Base-by-base conservation (phyloP, 2,329 filamentous ascomycete genomes). In the Sphaerostilbella broomeana region DNA sequence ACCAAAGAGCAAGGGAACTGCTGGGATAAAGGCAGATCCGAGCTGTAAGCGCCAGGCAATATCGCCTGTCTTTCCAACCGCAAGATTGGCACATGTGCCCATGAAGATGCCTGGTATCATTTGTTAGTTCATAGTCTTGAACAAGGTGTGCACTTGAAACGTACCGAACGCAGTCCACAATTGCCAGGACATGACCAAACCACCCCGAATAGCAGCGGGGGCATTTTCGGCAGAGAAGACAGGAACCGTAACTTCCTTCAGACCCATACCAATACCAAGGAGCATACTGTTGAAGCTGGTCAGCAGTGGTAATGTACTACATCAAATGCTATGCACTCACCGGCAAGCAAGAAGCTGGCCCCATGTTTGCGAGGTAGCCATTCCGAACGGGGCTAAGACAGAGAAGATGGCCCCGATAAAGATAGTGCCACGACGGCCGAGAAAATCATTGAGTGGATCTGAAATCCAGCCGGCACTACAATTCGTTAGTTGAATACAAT, bases 1-100 rank as follows among this genome's bases (percentile, higher is more conserved):
- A 9, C 65, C 60, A 1, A 77, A 12, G 8, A 79, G 54, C 4
- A 84, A 62, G 6, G 79, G 77, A 2, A 84, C 58, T 0, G 79
- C 77, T 1, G 80, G 79, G 24, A 82, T 72, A 35, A 82, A 77
- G 3, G 81, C 77, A 3, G 78, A 80, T 8, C 70, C 78, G 6
- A 84, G 60, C 51, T 81, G 77, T 17, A 82, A 61, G 26, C 80
- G 65, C 81, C 80, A 84, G 5, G 75, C 66, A 25, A 79, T 73
- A 3, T 52, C 51, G n/a, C 75, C 74, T 0, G 69, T 68, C 35
- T 79, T 65, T 31, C 75, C 77, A 28, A 84, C 75, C 4, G 70
- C 75, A 20, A 84, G 65, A 51, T 84, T 84, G 45, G 79, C 79
- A 42, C 68, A 73, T 39, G 73, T 79, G 8, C 81, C 82, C 15